phyloP scores from a whole-genome alignment of 2,329 filamentous ascomycete genomes.

The Cladosporium oxysporum region DNA sequence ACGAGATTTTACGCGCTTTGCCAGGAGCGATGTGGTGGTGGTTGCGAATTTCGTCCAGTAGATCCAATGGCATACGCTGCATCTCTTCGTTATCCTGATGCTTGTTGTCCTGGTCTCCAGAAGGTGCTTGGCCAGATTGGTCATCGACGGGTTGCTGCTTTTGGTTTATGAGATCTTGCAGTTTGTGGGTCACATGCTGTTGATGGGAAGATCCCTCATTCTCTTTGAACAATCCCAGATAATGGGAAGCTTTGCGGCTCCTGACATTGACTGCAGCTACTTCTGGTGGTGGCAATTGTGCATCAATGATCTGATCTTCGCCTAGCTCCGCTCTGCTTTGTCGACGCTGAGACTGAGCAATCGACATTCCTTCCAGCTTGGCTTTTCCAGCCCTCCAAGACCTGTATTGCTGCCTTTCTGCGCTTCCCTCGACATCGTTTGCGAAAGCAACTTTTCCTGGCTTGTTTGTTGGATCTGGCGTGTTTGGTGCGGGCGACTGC shows the following conservation, averaged over 20 bases:
- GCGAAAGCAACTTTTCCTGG: constrained; percentile 12
- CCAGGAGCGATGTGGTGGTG: constrained; percentile 55
- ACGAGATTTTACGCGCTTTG: constrained; percentile 47
- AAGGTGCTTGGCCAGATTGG: neutral
- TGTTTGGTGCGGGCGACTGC: constrained; percentile 10
- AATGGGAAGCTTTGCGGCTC: constrained; percentile 67
- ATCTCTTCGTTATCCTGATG: constrained; percentile 1
- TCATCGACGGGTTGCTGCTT: constrained; percentile 4
- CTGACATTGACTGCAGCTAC: constrained; percentile 54
- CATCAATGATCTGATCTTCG: constrained; percentile 65
- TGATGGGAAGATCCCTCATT: constrained; percentile 27
- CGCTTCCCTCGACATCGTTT: constrained; percentile 33
- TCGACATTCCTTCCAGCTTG: constrained; percentile 41
- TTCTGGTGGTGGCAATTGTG: constrained; percentile 61
- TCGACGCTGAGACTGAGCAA: constrained; percentile 38
- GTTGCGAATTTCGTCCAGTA: constrained; percentile 60
- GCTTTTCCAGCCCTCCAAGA: constrained; percentile 53
- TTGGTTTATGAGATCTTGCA: constrained; percentile 16
- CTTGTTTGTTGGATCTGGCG: constrained; percentile 8
- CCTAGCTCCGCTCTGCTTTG: constrained; percentile 38
- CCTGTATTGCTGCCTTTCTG: constrained; percentile 49
- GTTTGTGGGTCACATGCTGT: constrained; percentile 1
- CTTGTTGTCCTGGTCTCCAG: neutral
- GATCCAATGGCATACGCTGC: constrained; percentile 48
- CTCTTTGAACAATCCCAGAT: constrained; percentile 63